Evolutionary conservation across 2,329 filamentous ascomycete species (phyloP), one percentile per base, ranked within the genome.

Genomic region (Paecilomyces sp.): DNA sequence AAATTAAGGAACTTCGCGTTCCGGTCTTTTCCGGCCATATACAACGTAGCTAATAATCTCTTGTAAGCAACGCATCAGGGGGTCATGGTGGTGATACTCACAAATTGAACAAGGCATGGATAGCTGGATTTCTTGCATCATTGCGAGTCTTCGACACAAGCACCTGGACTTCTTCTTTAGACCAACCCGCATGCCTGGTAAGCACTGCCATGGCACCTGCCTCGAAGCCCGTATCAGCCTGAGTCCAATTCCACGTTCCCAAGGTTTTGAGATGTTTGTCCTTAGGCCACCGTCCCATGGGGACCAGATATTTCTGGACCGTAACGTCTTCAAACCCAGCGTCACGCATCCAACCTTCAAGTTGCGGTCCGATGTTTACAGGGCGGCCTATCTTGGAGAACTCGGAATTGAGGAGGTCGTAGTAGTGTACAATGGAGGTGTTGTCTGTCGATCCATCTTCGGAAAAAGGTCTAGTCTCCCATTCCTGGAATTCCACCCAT

Each of bases 401-500:
- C 30, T 34, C 56, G 3, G 2, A 11, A 6, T 51, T 52, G n/a
- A 57, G 22, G 4, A 5, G 31, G 5, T 56, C 56, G 13, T 47
- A 36, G 41, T 57, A 63, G 22, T 58, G 36, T 50, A 61, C 60
- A 24, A 63, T 24, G 36, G 57, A 60, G 30, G 62, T 61, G 12
- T 56, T 58, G 31, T 58, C 36, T 24, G 53, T 41, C 4, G 53
- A 31, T 12, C 53, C 53, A 34, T 55, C 53, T 34, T 55, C 50
- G 9, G 50, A 53, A 18, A 12, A 53, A 6, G 24, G 5, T 28
- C 18, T 7, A 4, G 50, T 12, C 5, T 53, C 50, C 50, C 50
- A 53, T 11, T 53, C 50, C 18, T 53, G 50, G 25, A 55, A 55
- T 28, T 55, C 25, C 4, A 55, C 25, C 31, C 53, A 55, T 9